Conservation (phyloP, 148 eudicot genomes). For the Persicaria tinctoria region DNA sequence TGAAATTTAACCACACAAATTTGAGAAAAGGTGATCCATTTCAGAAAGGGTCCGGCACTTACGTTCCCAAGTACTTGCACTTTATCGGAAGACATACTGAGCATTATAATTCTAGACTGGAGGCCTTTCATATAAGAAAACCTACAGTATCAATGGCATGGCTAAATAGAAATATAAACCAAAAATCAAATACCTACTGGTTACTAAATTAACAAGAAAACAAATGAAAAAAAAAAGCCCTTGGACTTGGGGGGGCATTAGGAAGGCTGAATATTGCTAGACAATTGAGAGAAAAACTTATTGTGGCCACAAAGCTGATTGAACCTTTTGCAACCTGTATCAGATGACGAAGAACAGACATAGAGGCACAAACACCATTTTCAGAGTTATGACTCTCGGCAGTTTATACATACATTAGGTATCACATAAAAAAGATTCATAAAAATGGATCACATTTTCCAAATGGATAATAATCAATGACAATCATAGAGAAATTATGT, state of each 20-base stretch:
- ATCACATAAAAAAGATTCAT: background rate
- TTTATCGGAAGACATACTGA: background rate
- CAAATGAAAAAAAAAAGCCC: background rate
- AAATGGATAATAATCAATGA: constrained; percentile 1
- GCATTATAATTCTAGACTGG: background rate
- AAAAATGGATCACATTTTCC: background rate
- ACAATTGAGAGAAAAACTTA: constrained; percentile 36
- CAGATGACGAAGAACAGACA: constrained; percentile 1
- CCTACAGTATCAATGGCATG: background rate
- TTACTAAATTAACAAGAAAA: background rate
- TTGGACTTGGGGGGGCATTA: constrained; percentile 29
- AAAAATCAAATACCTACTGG: background rate
- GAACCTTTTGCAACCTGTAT: constrained; percentile 29
- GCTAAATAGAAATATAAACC: background rate
- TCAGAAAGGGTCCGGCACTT: background rate
- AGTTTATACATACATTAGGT: background rate
- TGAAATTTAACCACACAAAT: background rate
- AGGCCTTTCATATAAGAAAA: background rate
- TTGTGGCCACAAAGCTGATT: constrained; percentile 33
- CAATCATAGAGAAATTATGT: background rate
- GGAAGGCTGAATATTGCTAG: constrained; percentile 32
- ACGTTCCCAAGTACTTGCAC: too few relatives aligned
- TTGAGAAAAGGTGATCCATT: too few relatives aligned
- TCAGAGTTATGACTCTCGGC: background rate
- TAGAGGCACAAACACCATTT: background rate